Conservation (phyloP, 2,329 filamentous ascomycete species). For the Epichloe sibirici region DNA sequence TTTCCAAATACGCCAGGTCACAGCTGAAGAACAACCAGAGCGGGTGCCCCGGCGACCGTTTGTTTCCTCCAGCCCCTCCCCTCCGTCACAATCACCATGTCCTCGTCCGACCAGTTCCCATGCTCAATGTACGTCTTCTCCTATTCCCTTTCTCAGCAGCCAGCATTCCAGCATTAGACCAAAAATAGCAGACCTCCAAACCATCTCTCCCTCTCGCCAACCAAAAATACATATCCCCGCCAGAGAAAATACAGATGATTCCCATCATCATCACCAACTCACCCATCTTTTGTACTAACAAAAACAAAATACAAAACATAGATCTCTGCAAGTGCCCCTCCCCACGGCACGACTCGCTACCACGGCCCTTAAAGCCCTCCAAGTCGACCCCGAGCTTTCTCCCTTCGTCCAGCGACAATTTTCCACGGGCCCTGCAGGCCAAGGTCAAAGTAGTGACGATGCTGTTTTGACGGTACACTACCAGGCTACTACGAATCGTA, state of each 20-base stretch:
- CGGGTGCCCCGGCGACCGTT: background rate
- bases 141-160: slow-evolving; percentile 34
- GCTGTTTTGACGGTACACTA: slow-evolving; percentile 62
- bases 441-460: slow-evolving; percentile 5
- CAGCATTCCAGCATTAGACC: too few relatives aligned
- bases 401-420: slow-evolving; percentile 67
- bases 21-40: too few relatives aligned
- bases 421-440: slow-evolving; percentile 31
- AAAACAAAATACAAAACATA: slow-evolving; percentile 20
- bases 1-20: background rate
- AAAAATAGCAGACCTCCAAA: too few relatives aligned
- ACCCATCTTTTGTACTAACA: background rate
- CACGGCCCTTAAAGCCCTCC: slow-evolving; percentile 61
- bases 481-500: slow-evolving; percentile 82
- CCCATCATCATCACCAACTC: background rate
- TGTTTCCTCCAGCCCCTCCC: background rate
- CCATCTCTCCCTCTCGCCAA: background rate
- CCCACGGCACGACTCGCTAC: slow-evolving; percentile 67
- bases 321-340: slow-evolving; percentile 67
- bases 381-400: slow-evolving; percentile 83
- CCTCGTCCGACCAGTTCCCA: slow-evolving; percentile 3
- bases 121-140: slow-evolving; percentile 9
- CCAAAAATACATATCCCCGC: background rate
- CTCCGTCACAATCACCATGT: slow-evolving; percentile 3
- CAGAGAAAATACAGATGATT: background rate